A percentile compares a stretch with the other conserved stretches of the same genome.
Evolutionary conservation across 495 filamentous ascomycete genomes (phyloP).

Genomic region (Haplographium delicatum): DNA sequence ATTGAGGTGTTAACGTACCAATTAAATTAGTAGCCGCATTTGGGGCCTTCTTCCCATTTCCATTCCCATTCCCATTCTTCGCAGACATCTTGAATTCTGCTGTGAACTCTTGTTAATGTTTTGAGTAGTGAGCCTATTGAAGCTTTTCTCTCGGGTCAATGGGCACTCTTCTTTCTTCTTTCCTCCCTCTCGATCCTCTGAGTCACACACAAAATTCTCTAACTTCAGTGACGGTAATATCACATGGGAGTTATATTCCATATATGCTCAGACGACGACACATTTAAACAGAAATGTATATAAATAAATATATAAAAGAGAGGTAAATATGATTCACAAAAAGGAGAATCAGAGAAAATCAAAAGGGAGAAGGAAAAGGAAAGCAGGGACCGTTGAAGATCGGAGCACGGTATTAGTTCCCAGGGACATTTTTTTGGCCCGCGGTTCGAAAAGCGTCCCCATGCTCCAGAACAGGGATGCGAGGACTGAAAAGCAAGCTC

Average conservation of each 20-base stretch:
- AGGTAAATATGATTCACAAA: background rate
- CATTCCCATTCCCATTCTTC: constrained; percentile 52
- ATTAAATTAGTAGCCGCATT: constrained; percentile 91
- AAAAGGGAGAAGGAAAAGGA: constrained; percentile 1
- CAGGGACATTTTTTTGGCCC: background rate
- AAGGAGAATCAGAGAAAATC: background rate
- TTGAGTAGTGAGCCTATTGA: constrained; percentile 2
- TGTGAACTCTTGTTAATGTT: background rate
- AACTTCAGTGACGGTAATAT: no score
- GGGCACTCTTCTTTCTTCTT: background rate
- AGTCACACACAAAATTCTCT: background rate
- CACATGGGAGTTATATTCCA: background rate
- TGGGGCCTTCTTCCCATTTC: constrained; percentile 70
- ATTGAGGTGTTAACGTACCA: constrained; percentile 50
- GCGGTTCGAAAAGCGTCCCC: constrained; percentile 2
- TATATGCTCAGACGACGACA: no score
- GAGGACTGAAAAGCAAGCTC: background rate
- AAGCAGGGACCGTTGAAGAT: background rate
- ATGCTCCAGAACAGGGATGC: background rate
- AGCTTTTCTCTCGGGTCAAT: constrained; percentile 20
- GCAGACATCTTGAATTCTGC: constrained; percentile 50
- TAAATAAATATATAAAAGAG: background rate
- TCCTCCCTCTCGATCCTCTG: background rate
- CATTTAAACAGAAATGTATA: no score
- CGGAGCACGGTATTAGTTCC: background rate